These are phyloP conservation scores for Colletotrichum agaves DNA, from an alignment of 2,329 filamentous ascomycete species.

Conservation along the genomic window DNA sequence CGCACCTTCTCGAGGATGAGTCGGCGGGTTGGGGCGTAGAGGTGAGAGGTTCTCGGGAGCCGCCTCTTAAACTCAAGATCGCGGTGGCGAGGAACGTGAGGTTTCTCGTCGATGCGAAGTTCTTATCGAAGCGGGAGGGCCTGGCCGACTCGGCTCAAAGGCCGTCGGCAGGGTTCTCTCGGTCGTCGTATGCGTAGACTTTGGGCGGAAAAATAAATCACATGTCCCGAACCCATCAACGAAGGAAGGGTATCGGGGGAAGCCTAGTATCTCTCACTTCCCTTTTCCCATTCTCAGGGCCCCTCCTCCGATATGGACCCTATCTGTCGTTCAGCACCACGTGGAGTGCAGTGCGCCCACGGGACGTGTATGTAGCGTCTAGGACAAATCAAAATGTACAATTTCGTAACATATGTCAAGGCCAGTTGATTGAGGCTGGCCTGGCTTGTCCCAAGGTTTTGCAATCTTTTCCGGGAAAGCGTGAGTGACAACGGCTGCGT, in stretches of 20 bases:
- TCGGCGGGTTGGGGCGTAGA: background rate
- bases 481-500: background rate
- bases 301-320: too few relatives aligned
- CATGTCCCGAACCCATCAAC: too few relatives aligned
- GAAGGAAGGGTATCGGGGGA: too few relatives aligned
- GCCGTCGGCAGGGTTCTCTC: background rate
- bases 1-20: conserved; percentile 13
- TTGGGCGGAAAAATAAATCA: too few relatives aligned
- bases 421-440: background rate
- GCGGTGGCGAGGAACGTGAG: conserved; percentile 14
- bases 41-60: background rate
- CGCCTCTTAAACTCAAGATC: conserved; percentile 6
- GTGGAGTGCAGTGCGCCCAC: background rate
- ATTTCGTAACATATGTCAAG: background rate
- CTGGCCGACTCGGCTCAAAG: too few relatives aligned
- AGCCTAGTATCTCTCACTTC: background rate
- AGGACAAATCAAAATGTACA: background rate
- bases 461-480: background rate
- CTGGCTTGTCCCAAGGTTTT: background rate
- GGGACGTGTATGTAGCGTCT: background rate
- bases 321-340: background rate
- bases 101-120: background rate
- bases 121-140: background rate
- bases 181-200: background rate
- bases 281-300: background rate